Conservation (phyloP, 768 basidiomycete genomes). For the Hygrophoropsis aurantiaca region DNA sequence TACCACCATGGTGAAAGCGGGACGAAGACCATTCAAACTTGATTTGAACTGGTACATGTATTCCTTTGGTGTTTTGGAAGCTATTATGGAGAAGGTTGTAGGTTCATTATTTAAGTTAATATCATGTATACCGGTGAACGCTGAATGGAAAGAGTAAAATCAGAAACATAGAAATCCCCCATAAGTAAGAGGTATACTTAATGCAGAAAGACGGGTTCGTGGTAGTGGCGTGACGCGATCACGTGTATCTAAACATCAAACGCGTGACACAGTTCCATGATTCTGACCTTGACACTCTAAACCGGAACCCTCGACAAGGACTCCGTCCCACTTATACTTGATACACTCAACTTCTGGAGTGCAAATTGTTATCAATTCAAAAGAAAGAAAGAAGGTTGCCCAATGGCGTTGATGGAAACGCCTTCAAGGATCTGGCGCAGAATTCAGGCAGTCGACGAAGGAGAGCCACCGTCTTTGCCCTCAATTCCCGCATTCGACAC, state of each 20-base stretch:
- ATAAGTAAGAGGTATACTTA: no score
- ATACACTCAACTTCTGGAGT: neutral
- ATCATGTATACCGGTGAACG: no score
- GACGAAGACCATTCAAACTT: no score
- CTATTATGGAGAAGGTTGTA: no score
- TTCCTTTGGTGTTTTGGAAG: no score
- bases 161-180: no score
- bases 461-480: conserved; percentile 81
- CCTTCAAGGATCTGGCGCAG: conserved; percentile 84
- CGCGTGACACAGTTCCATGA: conserved; percentile 12
- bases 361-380: neutral
- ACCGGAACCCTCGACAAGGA: neutral
- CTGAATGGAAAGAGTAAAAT: no score
- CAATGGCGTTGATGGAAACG: conserved; percentile 68
- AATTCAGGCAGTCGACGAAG: conserved; percentile 72
- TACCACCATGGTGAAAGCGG: no score
- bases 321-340: neutral
- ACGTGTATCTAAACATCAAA: conserved; percentile 20
- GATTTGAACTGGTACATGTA: no score
- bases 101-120: no score
- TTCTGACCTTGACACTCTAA: neutral
- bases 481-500: conserved; percentile 74
- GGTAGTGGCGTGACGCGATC: conserved; percentile 21
- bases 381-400: conserved; percentile 20
- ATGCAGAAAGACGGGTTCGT: no score